Conservation (phyloP, 768 basidiomycete genomes). For the Lactarius sp. region DNA sequence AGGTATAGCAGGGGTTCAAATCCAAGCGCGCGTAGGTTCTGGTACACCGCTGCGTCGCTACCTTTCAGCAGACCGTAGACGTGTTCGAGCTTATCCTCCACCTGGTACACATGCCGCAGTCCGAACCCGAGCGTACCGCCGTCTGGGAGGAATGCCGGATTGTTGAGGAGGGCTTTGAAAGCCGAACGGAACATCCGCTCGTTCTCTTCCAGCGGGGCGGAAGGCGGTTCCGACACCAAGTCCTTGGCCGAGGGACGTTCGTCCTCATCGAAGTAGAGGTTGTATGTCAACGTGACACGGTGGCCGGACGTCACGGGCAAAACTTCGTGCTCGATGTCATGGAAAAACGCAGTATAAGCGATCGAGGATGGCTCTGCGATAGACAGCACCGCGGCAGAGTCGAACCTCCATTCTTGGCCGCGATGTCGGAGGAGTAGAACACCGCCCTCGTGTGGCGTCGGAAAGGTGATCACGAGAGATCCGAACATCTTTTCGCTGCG, state of each 20-base stretch:
- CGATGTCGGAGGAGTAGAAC: constrained; percentile 35
- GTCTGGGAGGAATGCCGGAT: constrained; percentile 5
- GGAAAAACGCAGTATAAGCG: constrained; percentile 41
- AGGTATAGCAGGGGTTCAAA: background rate
- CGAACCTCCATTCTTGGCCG: constrained; percentile 27
- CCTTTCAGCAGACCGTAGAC: constrained; percentile 8
- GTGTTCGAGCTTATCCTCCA: background rate
- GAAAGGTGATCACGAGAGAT: constrained; percentile 1
- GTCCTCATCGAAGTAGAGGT: constrained; percentile 32
- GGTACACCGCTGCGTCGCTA: constrained; percentile 3
- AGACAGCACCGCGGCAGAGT: constrained; percentile 30
- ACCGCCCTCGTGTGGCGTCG: constrained; percentile 42
- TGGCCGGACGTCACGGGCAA: constrained; percentile 37
- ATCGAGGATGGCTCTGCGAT: constrained; percentile 23
- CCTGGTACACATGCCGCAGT: constrained; percentile 8
- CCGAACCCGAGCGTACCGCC: constrained; percentile 9
- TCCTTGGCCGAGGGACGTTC: background rate
- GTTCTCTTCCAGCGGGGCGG: background rate
- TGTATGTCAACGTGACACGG: constrained; percentile 28
- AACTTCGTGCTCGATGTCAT: constrained; percentile 46
- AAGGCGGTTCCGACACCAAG: background rate
- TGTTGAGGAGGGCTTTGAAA: background rate
- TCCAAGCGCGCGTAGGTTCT: background rate
- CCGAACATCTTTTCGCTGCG: background rate
- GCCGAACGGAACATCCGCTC: background rate